Base-by-base conservation (phyloP, 805 yeast species). In the Candida saitoana region DNA sequence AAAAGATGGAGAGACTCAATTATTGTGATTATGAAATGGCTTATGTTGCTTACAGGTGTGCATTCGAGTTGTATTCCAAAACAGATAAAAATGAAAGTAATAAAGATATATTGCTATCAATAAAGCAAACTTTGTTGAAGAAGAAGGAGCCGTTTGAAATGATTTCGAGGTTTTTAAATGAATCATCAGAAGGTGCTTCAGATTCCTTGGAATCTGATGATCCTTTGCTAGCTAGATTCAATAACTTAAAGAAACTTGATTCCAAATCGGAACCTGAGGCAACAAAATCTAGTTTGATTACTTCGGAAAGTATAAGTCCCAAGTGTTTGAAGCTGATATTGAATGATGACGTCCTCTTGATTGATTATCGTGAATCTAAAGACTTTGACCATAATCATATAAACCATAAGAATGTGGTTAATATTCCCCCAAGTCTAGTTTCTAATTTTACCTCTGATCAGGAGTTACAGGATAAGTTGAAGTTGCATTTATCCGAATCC, bases 361-460 rank as follows among this genome's bases (percentile, higher is more conserved):
- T 91, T 5, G 98, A 91, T 57, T 73, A 80, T 33, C 68, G 97
- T 49, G 66, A 82, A 14, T 67, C 82, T 31, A 67, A 66, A 15
- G 81, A 78, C 29, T 89, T 74, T 55, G 75, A 78, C 36, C 64
- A 67, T 34, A 75, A 77, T 37, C 96, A 88, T 59, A 79, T 90
- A 17, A 65, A 74, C 9, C 64, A 78, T 18, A 62, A 66, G 2
- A 77, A 84, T 41, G 59, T 84, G 6, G 72, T 87, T 8, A 86
- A 90, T 55, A 73, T 90, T 15, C 96, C 87, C 40, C 96, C 97
- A 1, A 20, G 42, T 1, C 27, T 47, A 12, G 12, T 37, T 4
- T 30, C 15, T 62, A 79, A 40, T 7, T 76, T 38, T 4, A 41
- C 77, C 54, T 68, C 76, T 0, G 87, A 85, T 51, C 62, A 58